These are phyloP conservation scores for Aspergillus sclerotioniger DNA, from an alignment of 495 filamentous ascomycete genomes.

Conservation along the genomic window DNA sequence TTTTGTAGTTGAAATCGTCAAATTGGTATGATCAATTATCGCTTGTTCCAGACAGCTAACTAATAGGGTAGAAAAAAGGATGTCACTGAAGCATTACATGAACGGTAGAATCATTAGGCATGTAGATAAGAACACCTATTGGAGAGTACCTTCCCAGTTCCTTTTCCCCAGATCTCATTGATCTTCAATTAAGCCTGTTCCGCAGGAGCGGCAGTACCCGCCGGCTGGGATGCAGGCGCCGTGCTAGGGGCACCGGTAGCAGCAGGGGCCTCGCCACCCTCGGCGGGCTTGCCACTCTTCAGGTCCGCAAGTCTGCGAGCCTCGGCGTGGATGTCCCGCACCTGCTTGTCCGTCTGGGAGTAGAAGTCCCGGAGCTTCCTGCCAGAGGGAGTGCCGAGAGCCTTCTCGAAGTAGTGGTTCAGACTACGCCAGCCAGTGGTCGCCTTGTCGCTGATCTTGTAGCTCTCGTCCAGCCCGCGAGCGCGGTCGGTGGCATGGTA, in stretches of 20 bases:
- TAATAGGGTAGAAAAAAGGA: neutral
- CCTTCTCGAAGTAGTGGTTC: slow-evolving; percentile 88
- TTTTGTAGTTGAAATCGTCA: neutral
- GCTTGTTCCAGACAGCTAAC: slow-evolving; percentile 18
- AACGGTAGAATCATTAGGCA: slow-evolving; percentile 1
- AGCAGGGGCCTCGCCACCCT: slow-evolving; percentile 60
- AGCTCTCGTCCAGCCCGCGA: slow-evolving; percentile 68
- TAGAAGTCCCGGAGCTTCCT: slow-evolving; percentile 86
- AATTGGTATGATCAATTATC: neutral
- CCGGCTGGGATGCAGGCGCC: slow-evolving; percentile 15
- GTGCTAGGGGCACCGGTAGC: slow-evolving; percentile 16
- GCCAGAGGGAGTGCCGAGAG: slow-evolving; percentile 77
- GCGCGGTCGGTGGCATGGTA: slow-evolving; percentile 78
- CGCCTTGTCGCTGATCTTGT: slow-evolving; percentile 68
- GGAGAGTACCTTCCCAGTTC: neutral
- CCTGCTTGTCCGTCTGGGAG: slow-evolving; percentile 73
- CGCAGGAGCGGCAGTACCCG: slow-evolving; percentile 26
- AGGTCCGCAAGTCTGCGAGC: slow-evolving; percentile 82
- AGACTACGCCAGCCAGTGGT: slow-evolving; percentile 63
- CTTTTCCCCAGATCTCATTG: neutral
- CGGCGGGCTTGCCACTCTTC: slow-evolving; percentile 66
- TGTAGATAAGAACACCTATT: neutral
- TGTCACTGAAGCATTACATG: neutral
- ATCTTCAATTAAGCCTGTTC: slow-evolving; percentile 26
- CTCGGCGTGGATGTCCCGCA: slow-evolving; percentile 88